Evolutionary conservation across 2,329 filamentous ascomycete genomes (phyloP), one percentile per base, ranked within the genome.

Genomic region (Fusarium austroafricanum): DNA sequence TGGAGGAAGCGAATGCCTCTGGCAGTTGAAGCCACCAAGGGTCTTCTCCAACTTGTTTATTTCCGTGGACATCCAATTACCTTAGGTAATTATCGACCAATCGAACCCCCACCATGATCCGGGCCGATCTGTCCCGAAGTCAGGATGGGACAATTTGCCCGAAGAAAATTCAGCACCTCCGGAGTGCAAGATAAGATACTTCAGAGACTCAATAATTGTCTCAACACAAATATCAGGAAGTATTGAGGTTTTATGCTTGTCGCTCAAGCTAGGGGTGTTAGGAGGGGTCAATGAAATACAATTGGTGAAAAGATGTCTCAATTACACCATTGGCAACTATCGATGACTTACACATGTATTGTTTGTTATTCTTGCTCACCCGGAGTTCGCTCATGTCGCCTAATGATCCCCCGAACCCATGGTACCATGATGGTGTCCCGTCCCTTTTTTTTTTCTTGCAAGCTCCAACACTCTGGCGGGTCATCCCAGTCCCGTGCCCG

Each of bases 391-490:
- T 70, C 42, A 55, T 70, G 49, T 70, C 67, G 67, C 67, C 43
- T 47, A 70, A 70, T 70, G 67, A 70, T 70, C 47, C 40, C 67
- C 67, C 67, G 67, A 70, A 67, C 33, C 29, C 29, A 58, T 69
- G 65, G 50, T 67, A 67, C 59, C 67, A 69, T 69, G 57, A 69
- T 69, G 67, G 56, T 31, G 40, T 61, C 40, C 29, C 17, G 57
- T 62, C 60, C 66, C 52, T 62, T 64, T 55, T 62, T 58, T 55
- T 54, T 40, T 14, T 20, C 43, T 57, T 33, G 26, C 35, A n/a
- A 61, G 59, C 65, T 68, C 21, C 38, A 43, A 39, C 59, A 42
- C 42, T 62, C 65, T 58, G 53, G 65, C 61, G 65, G 65, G 65
- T 49, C 65, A 28, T 45, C 14, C 31, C 58, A 44, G 55, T 61